Evolutionary conservation across 108 stramenopile genomes (phyloP).

Genomic region (Bacterosira constricta): DNA sequence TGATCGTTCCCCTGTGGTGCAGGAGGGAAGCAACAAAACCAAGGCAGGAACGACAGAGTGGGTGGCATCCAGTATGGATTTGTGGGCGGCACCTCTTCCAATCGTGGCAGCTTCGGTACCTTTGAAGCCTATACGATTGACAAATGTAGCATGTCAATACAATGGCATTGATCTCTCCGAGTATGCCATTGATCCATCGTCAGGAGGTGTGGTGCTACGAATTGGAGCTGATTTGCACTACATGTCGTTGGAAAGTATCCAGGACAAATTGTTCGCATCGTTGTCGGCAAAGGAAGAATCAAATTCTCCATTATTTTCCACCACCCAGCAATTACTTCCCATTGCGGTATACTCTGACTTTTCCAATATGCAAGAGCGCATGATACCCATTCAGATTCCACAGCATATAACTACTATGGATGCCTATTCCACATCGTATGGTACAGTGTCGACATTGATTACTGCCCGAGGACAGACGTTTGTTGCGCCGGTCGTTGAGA

Average conservation of each 20-base stretch:
- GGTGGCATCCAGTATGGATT: conserved; percentile 62
- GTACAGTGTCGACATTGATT: conserved; percentile 47
- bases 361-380: conserved; percentile 62
- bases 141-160: conserved; percentile 62
- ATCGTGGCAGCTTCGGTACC: not conserved
- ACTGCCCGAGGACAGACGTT: conserved; percentile 67
- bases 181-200: conserved; percentile 56
- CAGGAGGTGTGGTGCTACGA: conserved; percentile 52
- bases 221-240: conserved; percentile 74
- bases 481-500: conserved; percentile 55
- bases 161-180: conserved; percentile 61
- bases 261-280: conserved; percentile 4
- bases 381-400: conserved; percentile 43
- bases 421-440: conserved; percentile 56
- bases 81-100: conserved; percentile 62
- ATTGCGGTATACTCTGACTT: conserved; percentile 76
- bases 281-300: not conserved
- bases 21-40: not conserved
- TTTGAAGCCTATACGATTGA: conserved; percentile 38
- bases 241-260: conserved; percentile 29
- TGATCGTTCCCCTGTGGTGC: conserved; percentile 50
- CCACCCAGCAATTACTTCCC: conserved; percentile 38
- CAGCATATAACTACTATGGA: conserved; percentile 42
- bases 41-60: conserved; percentile 9
- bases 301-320: too few species aligned